A percentile compares a stretch with the other conserved stretches of the same genome.
These are phyloP conservation scores for Gymnopus androsaceus DNA, from an alignment of 1,284 basidiomycete species.

Conservation along the genomic window DNA sequence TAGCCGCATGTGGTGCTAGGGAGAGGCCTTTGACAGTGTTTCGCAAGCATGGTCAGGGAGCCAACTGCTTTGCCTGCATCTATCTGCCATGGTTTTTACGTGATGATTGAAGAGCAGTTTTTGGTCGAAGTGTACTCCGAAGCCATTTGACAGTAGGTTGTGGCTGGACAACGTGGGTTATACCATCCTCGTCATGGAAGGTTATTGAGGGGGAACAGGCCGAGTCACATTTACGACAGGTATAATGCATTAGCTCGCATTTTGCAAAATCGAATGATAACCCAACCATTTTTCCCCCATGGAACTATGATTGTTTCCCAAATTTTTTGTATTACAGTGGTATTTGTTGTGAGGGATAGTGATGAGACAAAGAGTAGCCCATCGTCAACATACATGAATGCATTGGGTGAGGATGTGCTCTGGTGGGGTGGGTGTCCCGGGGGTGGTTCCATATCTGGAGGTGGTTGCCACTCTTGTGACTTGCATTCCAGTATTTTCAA, in stretches of 20 bases:
- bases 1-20: neutral
- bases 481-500: slow-evolving; percentile 18
- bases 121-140: neutral
- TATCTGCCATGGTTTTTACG: neutral
- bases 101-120: slow-evolving; percentile 8
- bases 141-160: slow-evolving; percentile 2
- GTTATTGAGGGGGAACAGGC: too few relatives aligned
- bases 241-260: slow-evolving; percentile 12
- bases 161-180: too few relatives aligned
- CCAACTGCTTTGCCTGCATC: neutral
- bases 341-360: slow-evolving; percentile 20
- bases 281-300: slow-evolving; percentile 2
- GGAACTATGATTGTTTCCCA: slow-evolving; percentile 12
- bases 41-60: slow-evolving; percentile 5
- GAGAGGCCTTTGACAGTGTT: slow-evolving; percentile 8
- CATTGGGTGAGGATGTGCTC: too few relatives aligned
- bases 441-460: neutral
- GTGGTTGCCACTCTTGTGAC: neutral
- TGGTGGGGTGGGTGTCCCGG: too few relatives aligned
- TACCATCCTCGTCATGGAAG: too few relatives aligned
- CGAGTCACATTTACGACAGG: too few relatives aligned
- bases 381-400: slow-evolving; percentile 23
- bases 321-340: slow-evolving; percentile 12
- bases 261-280: slow-evolving; percentile 2
- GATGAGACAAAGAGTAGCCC: slow-evolving; percentile 22